Conservation (phyloP, 148 eudicot genomes). For the Euryodendron excelsum region DNA sequence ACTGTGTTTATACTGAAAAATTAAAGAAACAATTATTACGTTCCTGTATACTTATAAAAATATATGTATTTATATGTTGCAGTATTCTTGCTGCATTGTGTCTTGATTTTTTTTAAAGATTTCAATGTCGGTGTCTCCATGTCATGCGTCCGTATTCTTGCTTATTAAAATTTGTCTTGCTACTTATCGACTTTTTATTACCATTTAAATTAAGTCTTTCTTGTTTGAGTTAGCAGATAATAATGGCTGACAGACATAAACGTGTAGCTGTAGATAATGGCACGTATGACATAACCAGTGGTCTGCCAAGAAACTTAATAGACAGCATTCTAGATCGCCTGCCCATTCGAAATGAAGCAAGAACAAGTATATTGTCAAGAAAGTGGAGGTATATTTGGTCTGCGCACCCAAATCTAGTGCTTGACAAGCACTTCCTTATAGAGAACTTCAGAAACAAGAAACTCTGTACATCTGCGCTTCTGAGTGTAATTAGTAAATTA, state of each 20-base stretch:
- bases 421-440: background rate
- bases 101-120: too few species aligned
- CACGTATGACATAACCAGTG: background rate
- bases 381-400: constrained; percentile 12
- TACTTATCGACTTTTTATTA: too few species aligned
- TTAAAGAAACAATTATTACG: too few species aligned
- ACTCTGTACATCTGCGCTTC: background rate
- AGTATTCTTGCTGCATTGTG: too few species aligned
- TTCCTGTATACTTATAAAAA: too few species aligned
- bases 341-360: constrained; percentile 1
- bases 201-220: too few species aligned
- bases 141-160: too few species aligned
- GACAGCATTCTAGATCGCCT: background rate
- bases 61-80: too few species aligned
- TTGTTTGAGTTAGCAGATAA: background rate
- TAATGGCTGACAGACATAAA: background rate
- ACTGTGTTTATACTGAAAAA: too few species aligned
- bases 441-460: background rate
- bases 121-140: too few species aligned
- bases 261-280: background rate
- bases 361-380: constrained; percentile 11
- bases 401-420: background rate
- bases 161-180: too few species aligned
- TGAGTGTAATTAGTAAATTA: background rate
- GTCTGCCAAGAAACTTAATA: background rate